These are phyloP conservation scores for Pestalotiopsis sp. DNA, from an alignment of 2,329 filamentous ascomycete genomes.

Conservation along the genomic window DNA sequence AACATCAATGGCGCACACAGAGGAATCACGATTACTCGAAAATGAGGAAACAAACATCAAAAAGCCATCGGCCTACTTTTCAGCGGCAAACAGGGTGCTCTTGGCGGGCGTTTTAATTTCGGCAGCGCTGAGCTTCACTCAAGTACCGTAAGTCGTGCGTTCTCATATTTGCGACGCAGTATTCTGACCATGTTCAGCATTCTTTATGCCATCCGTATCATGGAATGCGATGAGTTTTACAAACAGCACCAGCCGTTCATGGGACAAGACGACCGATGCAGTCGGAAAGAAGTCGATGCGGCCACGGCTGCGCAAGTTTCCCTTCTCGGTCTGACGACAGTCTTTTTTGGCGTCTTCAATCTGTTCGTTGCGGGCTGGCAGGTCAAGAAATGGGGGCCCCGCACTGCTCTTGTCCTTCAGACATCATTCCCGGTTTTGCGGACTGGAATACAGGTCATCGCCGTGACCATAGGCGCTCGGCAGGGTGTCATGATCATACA, in stretches of 20 bases:
- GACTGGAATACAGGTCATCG: conserved; percentile 64
- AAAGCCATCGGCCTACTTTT: background rate
- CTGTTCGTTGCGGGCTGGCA: conserved; percentile 69
- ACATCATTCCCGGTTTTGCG: conserved; percentile 67
- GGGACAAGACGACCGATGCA: conserved; percentile 56
- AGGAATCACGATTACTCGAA: background rate
- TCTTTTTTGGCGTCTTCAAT: conserved; percentile 65
- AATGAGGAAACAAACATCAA: background rate
- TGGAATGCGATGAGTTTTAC: conserved; percentile 74
- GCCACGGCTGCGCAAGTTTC: conserved; percentile 64
- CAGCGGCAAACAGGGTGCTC: background rate
- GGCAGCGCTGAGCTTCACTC: conserved; percentile 24
- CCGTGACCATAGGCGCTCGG: conserved; percentile 61
- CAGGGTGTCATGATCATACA: conserved; percentile 69
- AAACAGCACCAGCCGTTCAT: conserved; percentile 53
- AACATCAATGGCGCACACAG: background rate
- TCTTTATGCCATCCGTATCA: conserved; percentile 69
- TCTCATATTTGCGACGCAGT: background rate
- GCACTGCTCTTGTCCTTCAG: conserved; percentile 62
- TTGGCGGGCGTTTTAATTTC: conserved; percentile 21
- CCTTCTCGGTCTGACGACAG: conserved; percentile 69
- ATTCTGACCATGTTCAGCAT: conserved; percentile 33
- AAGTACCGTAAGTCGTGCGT: conserved; percentile 21
- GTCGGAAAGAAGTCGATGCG: conserved; percentile 63
- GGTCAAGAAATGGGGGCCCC: conserved; percentile 68